Conservation (phyloP, 2,329 filamentous ascomycete species). For the Paradendryphiella salina region DNA sequence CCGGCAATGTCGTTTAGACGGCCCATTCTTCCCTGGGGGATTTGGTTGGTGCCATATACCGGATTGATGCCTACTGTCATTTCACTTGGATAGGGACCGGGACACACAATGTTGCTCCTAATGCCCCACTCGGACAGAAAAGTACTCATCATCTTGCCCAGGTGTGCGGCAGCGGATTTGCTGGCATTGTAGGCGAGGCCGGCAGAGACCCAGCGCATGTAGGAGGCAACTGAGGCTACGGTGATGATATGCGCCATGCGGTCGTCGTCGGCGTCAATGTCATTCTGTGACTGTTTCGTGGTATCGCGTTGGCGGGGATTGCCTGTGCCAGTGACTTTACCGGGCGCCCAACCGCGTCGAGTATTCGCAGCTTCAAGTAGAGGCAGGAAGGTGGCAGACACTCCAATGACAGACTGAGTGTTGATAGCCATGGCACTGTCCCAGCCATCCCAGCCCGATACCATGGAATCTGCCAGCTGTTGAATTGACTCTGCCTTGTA, state of each 20-base stretch:
- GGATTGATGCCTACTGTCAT: constrained; percentile 45
- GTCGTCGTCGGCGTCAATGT: constrained; percentile 38
- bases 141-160: constrained; percentile 52
- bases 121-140: constrained; percentile 52
- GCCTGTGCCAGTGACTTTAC: constrained; percentile 37
- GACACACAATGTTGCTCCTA: constrained; percentile 53
- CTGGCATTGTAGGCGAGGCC: constrained; percentile 51
- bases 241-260: constrained; percentile 54
- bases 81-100: constrained; percentile 51
- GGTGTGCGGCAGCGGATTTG: constrained; percentile 50
- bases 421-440: constrained; percentile 49
- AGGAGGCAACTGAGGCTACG: constrained; percentile 48
- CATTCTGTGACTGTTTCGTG: constrained; percentile 20
- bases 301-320: constrained; percentile 31
- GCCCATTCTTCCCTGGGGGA: constrained; percentile 50
- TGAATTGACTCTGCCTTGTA: constrained; percentile 51
- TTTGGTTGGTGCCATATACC: constrained; percentile 39
- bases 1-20: constrained; percentile 54
- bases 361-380: constrained; percentile 52
- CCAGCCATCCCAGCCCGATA: constrained; percentile 43
- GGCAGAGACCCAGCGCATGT: constrained; percentile 45
- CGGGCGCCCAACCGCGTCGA: constrained; percentile 46
- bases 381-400: constrained; percentile 52
- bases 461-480: constrained; percentile 50
- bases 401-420: constrained; percentile 50